phyloP scores from a whole-genome alignment of 2,329 filamentous ascomycete genomes.

The Trichoderma citrinoviride region DNA sequence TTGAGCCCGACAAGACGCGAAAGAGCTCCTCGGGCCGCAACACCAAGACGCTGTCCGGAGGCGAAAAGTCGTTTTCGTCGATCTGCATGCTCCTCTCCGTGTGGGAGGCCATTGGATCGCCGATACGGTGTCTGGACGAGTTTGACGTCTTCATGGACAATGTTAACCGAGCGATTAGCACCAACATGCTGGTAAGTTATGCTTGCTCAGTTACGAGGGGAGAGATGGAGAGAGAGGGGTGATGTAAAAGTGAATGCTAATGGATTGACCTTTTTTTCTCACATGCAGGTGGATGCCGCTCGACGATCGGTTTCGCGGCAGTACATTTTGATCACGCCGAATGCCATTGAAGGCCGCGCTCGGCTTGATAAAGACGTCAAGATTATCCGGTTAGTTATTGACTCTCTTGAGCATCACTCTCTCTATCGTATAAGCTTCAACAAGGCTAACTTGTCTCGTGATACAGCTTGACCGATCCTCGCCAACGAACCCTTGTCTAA shows the following conservation, averaged over 20 bases:
- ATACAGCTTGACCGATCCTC: constrained; percentile 56
- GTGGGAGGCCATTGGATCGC: constrained; percentile 98
- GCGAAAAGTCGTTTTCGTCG: constrained; percentile 96
- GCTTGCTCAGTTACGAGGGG: neutral
- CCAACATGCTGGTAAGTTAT: constrained; percentile 77
- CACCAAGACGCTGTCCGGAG: constrained; percentile 89
- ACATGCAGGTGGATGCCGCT: constrained; percentile 71
- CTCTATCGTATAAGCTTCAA: neutral
- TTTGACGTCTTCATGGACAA: constrained; percentile 99
- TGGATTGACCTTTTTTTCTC: neutral
- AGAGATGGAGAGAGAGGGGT: neutral
- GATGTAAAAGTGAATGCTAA: constrained; percentile 4
- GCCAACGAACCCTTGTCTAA: constrained; percentile 48
- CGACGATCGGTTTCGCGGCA: constrained; percentile 84
- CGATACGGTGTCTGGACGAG: constrained; percentile 91
- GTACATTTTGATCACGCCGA: constrained; percentile 95
- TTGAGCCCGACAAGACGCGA: constrained; percentile 68
- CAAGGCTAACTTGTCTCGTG: constrained; percentile 28
- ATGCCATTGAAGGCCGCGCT: constrained; percentile 66
- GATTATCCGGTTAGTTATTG: constrained; percentile 61
- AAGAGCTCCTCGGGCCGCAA: constrained; percentile 69
- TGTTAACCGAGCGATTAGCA: constrained; percentile 89
- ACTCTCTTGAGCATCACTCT: neutral
- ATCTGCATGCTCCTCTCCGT: constrained; percentile 89
- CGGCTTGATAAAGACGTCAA: constrained; percentile 67